phyloP scores from a whole-genome alignment of 176 grass and related monocot species.

The Oryza nivara region DNA sequence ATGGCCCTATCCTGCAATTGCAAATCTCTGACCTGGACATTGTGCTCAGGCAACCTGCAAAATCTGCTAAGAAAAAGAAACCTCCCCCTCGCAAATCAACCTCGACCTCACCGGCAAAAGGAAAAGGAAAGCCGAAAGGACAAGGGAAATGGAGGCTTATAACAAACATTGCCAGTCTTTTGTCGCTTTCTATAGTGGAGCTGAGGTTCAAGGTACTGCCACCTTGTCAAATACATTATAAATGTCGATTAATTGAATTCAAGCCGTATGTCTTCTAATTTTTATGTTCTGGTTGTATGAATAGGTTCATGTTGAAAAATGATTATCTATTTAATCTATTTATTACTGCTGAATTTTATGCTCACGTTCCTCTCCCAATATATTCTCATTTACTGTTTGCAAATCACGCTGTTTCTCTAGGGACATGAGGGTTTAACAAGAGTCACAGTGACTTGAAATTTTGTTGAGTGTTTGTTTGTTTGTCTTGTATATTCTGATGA shows the following conservation, averaged over 20 bases:
- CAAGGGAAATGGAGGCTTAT: slow-evolving; percentile 66
- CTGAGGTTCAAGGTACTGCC: slow-evolving; percentile 76
- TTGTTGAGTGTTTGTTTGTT: slow-evolving; percentile 1
- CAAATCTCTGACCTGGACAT: slow-evolving; percentile 76
- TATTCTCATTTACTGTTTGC: neutral
- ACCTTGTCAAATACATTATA: slow-evolving; percentile 10
- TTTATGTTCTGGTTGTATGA: slow-evolving; percentile 15
- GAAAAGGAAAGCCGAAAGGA: slow-evolving; percentile 57
- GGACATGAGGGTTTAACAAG: neutral
- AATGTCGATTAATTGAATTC: slow-evolving; percentile 30
- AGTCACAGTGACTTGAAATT: slow-evolving; percentile 1
- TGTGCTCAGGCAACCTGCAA: slow-evolving; percentile 63
- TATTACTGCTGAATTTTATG: slow-evolving; percentile 30
- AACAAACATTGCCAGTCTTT: slow-evolving; percentile 57
- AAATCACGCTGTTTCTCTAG: slow-evolving; percentile 3
- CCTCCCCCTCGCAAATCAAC: slow-evolving; percentile 50
- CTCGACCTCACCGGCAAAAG: slow-evolving; percentile 37
- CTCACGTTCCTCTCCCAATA: neutral
- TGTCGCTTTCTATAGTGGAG: slow-evolving; percentile 73
- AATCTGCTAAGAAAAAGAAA: slow-evolving; percentile 69
- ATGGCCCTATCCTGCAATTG: slow-evolving; percentile 65
- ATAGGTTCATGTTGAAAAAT: neutral
- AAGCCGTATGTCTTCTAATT: neutral
- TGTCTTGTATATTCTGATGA: slow-evolving; percentile 17
- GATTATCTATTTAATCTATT: neutral